Conservation (phyloP, 306 rosid species). For the Canavalia ensiformis region DNA sequence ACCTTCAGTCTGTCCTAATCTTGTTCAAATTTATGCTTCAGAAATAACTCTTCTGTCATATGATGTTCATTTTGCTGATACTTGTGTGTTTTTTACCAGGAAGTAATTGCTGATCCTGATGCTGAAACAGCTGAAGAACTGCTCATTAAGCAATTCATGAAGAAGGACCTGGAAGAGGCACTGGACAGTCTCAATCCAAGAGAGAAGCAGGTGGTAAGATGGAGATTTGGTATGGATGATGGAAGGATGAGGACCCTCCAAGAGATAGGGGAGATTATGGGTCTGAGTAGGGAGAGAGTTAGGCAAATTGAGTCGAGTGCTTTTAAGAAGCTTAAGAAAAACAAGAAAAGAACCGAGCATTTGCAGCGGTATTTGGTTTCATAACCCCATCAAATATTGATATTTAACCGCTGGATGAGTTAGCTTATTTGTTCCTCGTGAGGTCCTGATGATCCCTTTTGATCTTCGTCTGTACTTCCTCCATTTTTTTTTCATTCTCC, state of each 20-base stretch:
- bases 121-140: constrained; percentile 84
- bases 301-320: constrained; percentile 93
- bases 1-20: constrained; percentile 77
- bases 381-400: constrained; percentile 55
- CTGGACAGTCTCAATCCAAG: constrained; percentile 83
- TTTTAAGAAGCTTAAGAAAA: constrained; percentile 81
- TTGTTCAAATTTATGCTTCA: constrained; percentile 34
- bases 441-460: constrained; percentile 28
- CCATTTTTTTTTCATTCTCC: constrained; percentile 35
- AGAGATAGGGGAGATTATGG: constrained; percentile 95
- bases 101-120: constrained; percentile 74
- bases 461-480: constrained; percentile 39
- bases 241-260: constrained; percentile 95
- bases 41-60: neutral
- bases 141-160: constrained; percentile 79
- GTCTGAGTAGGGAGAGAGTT: constrained; percentile 95
- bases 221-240: constrained; percentile 98
- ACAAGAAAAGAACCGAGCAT: constrained; percentile 86
- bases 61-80: constrained; percentile 48
- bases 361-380: constrained; percentile 83
- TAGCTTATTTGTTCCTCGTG: constrained; percentile 43
- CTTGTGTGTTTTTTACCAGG: constrained; percentile 56
- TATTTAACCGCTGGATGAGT: constrained; percentile 40
- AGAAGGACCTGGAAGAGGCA: constrained; percentile 79
- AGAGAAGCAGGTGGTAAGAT: constrained; percentile 84